Conservation (phyloP, 345 rosid species). For the Xanthoceras sorbifolium region DNA sequence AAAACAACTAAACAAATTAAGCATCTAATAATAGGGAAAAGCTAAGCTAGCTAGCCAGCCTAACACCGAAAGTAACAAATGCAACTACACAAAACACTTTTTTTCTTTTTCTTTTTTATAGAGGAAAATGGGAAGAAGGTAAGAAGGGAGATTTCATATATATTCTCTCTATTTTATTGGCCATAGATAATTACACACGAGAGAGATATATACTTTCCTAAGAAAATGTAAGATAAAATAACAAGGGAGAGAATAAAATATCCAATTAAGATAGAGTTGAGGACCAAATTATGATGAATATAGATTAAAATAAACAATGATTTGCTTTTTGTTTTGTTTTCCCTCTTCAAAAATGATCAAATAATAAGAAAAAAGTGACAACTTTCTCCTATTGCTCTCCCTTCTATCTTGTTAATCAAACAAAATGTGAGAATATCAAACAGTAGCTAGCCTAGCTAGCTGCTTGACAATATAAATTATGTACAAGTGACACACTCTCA, state of each 20-base stretch:
- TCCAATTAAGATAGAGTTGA: no score
- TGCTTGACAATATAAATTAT: not conserved
- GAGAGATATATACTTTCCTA: no score
- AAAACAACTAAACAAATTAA: no score
- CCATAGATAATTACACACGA: no score
- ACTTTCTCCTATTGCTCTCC: not conserved
- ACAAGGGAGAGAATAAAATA: no score
- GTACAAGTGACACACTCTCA: not conserved
- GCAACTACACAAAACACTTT: not conserved
- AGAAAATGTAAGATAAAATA: no score
- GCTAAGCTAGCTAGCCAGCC: conserved; percentile 17
- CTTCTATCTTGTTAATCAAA: not conserved
- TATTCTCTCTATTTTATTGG: no score
- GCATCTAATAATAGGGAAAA: conserved; percentile 11
- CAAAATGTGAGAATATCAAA: not conserved
- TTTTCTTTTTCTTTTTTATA: no score
- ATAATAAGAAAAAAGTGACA: not conserved
- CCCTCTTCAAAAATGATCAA: no score
- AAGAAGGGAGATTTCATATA: not conserved
- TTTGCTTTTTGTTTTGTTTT: no score
- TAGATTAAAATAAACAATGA: not conserved
- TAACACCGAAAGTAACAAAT: conserved; percentile 11
- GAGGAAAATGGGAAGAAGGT: not conserved
- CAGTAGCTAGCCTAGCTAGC: not conserved
- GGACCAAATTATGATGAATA: not conserved